Percentiles rank a stretch among this genome's conserved stretches.
These are phyloP conservation scores for Cladosporium sp. DNA, from an alignment of 2,329 filamentous ascomycete species.

Conservation along the genomic window DNA sequence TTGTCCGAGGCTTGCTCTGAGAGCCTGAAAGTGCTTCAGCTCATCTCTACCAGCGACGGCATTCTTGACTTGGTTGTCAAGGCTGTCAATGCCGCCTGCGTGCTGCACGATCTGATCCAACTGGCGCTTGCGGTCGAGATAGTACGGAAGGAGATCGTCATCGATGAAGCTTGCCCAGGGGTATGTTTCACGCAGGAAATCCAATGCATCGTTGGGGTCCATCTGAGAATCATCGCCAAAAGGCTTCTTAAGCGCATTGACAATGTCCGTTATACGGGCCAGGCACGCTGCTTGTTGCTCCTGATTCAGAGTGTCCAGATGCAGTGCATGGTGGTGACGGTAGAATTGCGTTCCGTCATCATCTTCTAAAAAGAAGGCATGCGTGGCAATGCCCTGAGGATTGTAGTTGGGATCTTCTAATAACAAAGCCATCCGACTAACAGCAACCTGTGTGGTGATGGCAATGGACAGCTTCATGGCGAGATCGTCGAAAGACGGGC, in stretches of 20 bases:
- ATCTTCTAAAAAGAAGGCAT: conserved; percentile 22
- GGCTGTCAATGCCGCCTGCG: conserved; percentile 42
- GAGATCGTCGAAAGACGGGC: conserved; percentile 15
- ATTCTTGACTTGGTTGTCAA: conserved; percentile 20
- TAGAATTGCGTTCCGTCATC: conserved; percentile 19
- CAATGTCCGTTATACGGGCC: conserved; percentile 15
- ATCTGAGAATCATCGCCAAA: conserved; percentile 9
- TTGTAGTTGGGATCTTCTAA: conserved; percentile 18
- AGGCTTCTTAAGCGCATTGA: conserved; percentile 14
- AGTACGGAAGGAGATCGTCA: conserved; percentile 29
- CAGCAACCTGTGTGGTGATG: conserved; percentile 26
- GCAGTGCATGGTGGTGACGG: conserved; percentile 16
- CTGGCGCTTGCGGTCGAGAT: conserved; percentile 31
- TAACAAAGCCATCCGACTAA: conserved; percentile 21
- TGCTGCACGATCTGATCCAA: conserved; percentile 39
- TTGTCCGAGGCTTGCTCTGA: neutral
- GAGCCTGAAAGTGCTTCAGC: neutral
- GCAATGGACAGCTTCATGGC: conserved; percentile 22
- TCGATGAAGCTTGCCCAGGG: conserved; percentile 47
- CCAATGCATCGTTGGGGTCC: conserved; percentile 37
- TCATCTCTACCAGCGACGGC: neutral
- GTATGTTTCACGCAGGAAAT: conserved; percentile 42
- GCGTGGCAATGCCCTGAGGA: conserved; percentile 18
- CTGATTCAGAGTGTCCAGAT: conserved; percentile 13
- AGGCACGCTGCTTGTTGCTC: conserved; percentile 1